These are phyloP conservation scores for Syzygium grande DNA, from an alignment of 345 rosid species.

Conservation along the genomic window DNA sequence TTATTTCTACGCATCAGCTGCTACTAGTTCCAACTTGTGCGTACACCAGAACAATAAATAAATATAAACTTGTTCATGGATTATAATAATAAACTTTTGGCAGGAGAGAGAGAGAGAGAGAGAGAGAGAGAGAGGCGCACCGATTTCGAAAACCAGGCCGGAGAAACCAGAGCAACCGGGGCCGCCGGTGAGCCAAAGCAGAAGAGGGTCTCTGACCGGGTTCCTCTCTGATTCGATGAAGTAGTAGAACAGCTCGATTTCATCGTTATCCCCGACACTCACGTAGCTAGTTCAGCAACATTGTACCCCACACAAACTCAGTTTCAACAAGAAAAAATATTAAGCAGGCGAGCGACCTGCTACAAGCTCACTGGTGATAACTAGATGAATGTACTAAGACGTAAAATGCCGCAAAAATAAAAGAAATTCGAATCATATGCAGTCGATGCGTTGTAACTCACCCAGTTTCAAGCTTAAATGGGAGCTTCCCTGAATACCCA, in stretches of 20 bases:
- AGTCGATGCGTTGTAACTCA: neutral
- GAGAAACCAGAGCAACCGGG: constrained; percentile 41
- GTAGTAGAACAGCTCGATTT: constrained; percentile 30
- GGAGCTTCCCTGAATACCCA: constrained; percentile 26
- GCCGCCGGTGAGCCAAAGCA: constrained; percentile 39
- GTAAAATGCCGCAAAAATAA: neutral
- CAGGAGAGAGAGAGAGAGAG: neutral
- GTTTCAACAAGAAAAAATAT: neutral
- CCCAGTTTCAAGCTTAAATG: constrained; percentile 34
- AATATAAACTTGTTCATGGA: neutral
- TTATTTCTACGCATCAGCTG: neutral
- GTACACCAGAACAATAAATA: neutral
- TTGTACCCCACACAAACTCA: neutral
- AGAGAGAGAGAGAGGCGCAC: neutral
- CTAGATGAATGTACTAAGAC: neutral
- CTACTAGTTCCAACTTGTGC: neutral
- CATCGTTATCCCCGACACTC: constrained; percentile 20
- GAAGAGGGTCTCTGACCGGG: constrained; percentile 18
- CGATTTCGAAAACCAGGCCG: constrained; percentile 29
- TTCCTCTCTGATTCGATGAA: constrained; percentile 29
- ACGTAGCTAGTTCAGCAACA: constrained; percentile 10
- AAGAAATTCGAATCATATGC: neutral
- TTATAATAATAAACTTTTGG: neutral
- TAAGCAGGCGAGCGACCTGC: neutral
- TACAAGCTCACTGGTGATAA: neutral